phyloP scores from a whole-genome alignment of 495 filamentous ascomycete species.

The Tuber melanosporum region DNA sequence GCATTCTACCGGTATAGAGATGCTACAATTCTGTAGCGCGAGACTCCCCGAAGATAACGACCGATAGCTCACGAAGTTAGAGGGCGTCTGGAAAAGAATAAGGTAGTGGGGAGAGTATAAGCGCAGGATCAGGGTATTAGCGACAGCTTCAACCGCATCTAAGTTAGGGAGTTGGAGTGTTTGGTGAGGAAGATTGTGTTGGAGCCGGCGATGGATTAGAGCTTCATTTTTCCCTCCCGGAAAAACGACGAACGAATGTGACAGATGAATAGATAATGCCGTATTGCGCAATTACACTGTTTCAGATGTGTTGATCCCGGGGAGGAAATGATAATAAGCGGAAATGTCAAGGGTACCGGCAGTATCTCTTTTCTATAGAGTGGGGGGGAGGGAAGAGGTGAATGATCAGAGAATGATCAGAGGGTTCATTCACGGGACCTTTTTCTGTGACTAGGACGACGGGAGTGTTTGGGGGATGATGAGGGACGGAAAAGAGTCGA shows the following conservation, averaged over 20 bases:
- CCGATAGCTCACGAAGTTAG: neutral
- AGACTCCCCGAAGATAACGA: neutral
- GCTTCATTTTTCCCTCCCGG: neutral
- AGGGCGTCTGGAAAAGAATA: neutral
- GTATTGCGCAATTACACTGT: neutral
- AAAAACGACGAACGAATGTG: neutral
- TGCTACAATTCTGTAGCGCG: neutral
- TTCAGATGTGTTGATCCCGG: neutral
- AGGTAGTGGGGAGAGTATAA: neutral
- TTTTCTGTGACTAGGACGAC: neutral
- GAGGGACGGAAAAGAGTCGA: neutral
- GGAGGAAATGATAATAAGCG: neutral
- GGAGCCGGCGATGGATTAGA: neutral
- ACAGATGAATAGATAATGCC: neutral
- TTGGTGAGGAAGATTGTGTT: neutral
- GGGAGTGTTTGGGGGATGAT: neutral
- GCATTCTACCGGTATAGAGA: slow-evolving; percentile 7
- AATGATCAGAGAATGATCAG: neutral
- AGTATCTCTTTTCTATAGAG: neutral
- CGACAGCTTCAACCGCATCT: neutral
- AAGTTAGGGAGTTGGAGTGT: neutral
- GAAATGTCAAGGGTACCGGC: neutral
- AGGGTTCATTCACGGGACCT: neutral
- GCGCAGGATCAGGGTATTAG: neutral
- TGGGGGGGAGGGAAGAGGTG: neutral